Evolutionary conservation across 768 basidiomycete species (phyloP).

Genomic region (Collybia mongolica): DNA sequence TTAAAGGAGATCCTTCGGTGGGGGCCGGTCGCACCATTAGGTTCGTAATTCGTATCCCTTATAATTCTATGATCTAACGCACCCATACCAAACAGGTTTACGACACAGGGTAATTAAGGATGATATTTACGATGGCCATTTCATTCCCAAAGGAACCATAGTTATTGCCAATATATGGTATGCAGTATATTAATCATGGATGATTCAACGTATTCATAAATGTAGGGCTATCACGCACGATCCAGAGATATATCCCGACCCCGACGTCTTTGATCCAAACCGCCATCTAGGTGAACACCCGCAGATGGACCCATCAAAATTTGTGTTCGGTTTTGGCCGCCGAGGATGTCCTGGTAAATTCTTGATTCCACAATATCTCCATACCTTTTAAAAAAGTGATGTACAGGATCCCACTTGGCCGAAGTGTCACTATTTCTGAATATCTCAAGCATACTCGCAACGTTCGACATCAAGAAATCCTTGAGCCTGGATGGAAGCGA

Average conservation of each 20-base stretch:
- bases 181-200: not conserved
- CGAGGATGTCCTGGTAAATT: not conserved
- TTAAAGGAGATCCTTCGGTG: constrained; percentile 28
- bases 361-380: not conserved
- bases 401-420: not conserved
- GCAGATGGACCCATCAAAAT: not conserved
- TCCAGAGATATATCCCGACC: not conserved
- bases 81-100: not conserved
- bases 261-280: not conserved
- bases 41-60: constrained; percentile 8
- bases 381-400: not conserved
- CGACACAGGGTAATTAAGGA: not conserved
- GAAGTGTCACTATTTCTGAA: not conserved
- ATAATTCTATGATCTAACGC: not conserved
- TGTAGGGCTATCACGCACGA: not conserved
- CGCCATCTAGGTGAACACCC: not conserved
- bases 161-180: constrained; percentile 11
- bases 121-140: constrained; percentile 10
- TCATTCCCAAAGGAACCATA: constrained; percentile 11
- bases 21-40: constrained; percentile 21
- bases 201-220: not conserved
- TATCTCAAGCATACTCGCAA: not conserved
- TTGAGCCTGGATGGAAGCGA: not conserved
- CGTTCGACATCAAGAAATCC: not conserved
- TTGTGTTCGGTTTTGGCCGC: not conserved